Evolutionary conservation across 208 protist species (phyloP), one percentile per base, ranked within the genome.

Genomic region (Crithidia mellificae): DNA sequence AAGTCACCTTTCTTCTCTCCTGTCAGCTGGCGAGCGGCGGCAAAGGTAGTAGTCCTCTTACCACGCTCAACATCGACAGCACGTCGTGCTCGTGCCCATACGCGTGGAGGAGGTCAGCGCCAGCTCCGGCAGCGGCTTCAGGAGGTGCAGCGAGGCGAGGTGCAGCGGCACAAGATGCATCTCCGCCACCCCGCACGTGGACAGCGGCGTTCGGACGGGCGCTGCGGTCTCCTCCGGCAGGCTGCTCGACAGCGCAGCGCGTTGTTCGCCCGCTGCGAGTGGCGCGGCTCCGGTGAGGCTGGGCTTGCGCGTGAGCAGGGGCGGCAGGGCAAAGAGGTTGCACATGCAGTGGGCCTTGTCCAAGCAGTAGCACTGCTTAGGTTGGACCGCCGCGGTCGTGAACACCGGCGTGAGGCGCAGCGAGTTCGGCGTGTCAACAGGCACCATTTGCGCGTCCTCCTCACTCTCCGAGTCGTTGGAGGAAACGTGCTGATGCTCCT

Each of bases 341-440:
- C 70, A 69, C 41, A 75, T 68, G 70, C 70, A 75, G 27, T 59
- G 30, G 6, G 47, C 70, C 5, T 75, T 63, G 53, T 69, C 70
- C 19, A 69, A 62, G 63, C 70, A 75, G 36, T 64, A 69, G 62
- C 70, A 75, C 25, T 44, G 36, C 4, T 17, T n/a, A 0, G 49
- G 50, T 24, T 22, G 47, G 17, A n/a, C n/a, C n/a, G 12, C 59
- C 6, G 49, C 8, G 39, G 58, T 46, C 0, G 29, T 27, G 27
- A 52, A 44, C 17, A 43, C 38, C 15, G 57, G 43, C 24, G 68
- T 59, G 32, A 68, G 52, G 24, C 32, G 68, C 59, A 74, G 51
- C 39, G 52, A 67, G 32, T 15, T 27, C 9, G 30, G 27, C 8
- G 39, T 56, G 29, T 47, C 58, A n/a, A n/a, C n/a, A n/a, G n/a